Evolutionary conservation across 345 rosid species (phyloP).

Genomic region (Limnanthes douglasii): DNA sequence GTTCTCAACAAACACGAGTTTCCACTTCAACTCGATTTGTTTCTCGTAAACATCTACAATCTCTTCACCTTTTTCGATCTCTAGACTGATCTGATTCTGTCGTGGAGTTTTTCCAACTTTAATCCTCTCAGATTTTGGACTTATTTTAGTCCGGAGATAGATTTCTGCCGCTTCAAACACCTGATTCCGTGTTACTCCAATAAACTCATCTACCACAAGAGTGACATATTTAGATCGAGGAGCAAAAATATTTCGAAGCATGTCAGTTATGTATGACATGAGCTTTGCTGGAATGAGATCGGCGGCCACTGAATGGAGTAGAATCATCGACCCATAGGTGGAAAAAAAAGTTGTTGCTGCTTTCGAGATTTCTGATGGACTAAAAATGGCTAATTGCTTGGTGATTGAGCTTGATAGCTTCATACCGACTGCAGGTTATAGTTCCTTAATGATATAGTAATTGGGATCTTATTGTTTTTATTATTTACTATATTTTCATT

Average conservation of each 20-base stretch:
- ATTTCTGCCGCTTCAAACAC: conserved; percentile 29
- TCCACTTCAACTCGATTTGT: conserved; percentile 36
- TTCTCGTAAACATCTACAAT: conserved; percentile 27
- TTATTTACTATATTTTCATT: too few species aligned
- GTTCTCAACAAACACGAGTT: conserved; percentile 21
- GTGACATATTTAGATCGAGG: conserved; percentile 31
- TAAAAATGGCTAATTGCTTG: too few species aligned
- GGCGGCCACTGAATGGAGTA: conserved; percentile 20
- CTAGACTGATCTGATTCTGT: conserved; percentile 25
- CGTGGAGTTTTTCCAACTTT: conserved; percentile 39
- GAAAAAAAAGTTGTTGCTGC: conserved; percentile 18
- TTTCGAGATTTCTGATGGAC: conserved; percentile 9
- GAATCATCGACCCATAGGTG: conserved; percentile 26
- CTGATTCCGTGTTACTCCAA: conserved; percentile 26
- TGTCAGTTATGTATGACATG: conserved; percentile 13
- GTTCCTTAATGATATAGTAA: too few species aligned
- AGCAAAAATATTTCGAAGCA: conserved; percentile 15
- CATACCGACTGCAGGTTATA: too few species aligned
- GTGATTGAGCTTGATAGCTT: too few species aligned
- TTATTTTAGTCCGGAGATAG: conserved; percentile 22
- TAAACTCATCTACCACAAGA: conserved; percentile 27
- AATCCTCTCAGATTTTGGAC: conserved; percentile 21
- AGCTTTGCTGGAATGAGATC: conserved; percentile 27
- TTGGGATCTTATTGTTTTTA: too few species aligned
- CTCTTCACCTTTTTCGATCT: conserved; percentile 41